These are phyloP conservation scores for Aurifilum marmelostoma DNA, from an alignment of 2,329 filamentous ascomycete species.

Conservation along the genomic window DNA sequence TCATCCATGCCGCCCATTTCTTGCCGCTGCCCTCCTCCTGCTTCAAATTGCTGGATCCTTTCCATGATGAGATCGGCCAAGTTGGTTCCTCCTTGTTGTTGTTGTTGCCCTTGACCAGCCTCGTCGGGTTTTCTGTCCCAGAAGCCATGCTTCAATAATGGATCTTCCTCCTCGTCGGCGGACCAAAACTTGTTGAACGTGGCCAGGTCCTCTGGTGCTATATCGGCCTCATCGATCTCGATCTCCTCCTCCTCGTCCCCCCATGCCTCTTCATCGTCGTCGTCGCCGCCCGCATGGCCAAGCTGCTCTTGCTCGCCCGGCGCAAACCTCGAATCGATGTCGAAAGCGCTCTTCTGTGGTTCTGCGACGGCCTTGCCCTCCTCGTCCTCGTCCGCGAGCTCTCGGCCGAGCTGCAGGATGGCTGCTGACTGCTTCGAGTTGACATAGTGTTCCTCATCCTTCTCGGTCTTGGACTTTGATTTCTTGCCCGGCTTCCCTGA, in stretches of 20 bases:
- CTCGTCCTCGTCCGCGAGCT: conserved; percentile 81
- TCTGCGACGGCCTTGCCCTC: conserved; percentile 49
- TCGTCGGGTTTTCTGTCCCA: conserved; percentile 51
- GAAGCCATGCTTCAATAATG: conserved; percentile 67
- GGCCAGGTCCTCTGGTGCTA: conserved; percentile 87
- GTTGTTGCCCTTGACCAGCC: conserved; percentile 45
- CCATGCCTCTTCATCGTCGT: conserved; percentile 69
- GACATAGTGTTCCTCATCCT: conserved; percentile 73
- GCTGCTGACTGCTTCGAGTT: conserved; percentile 87
- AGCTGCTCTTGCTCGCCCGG: conserved; percentile 52
- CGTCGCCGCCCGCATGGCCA: conserved; percentile 55
- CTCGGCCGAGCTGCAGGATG: conserved; percentile 87
- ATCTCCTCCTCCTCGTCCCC: conserved; percentile 76
- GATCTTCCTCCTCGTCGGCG: conserved; percentile 68
- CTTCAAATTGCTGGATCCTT: conserved; percentile 92
- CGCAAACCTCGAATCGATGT: conserved; percentile 76
- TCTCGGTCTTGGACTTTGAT: conserved; percentile 74
- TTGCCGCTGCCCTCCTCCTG: conserved; percentile 49
- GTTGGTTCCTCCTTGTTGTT: conserved; percentile 64
- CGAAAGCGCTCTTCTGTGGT: conserved; percentile 67
- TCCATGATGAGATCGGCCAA: conserved; percentile 90
- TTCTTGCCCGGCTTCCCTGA: conserved; percentile 25
- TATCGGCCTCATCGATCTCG: conserved; percentile 66
- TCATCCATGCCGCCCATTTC: conserved; percentile 70
- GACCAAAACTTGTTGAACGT: conserved; percentile 91